A percentile compares a stretch with the other conserved stretches of the same genome.
These are phyloP conservation scores for Silene noctiflora DNA, from an alignment of 179 eudicot species.

Conservation along the genomic window DNA sequence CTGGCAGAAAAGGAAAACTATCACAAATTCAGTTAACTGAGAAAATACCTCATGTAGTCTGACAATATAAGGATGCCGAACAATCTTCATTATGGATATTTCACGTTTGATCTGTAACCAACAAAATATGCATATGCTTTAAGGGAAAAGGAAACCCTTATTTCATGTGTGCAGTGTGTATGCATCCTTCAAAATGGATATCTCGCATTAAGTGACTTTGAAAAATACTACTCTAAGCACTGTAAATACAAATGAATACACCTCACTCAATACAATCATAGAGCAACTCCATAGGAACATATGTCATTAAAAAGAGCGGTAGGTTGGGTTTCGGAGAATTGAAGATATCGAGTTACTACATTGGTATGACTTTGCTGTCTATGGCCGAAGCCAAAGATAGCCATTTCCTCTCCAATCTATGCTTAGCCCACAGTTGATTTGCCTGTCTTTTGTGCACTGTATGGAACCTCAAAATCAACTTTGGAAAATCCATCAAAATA, in stretches of 20 bases:
- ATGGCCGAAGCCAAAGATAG: too few relatives aligned
- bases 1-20: background rate
- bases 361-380: too few relatives aligned
- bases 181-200: background rate
- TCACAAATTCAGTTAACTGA: background rate
- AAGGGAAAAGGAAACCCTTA: background rate
- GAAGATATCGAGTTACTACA: too few relatives aligned
- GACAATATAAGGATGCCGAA: constrained; percentile 82
- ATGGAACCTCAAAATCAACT: too few relatives aligned
- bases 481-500: too few relatives aligned
- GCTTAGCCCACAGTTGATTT: too few relatives aligned
- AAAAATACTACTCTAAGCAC: background rate
- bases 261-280: background rate
- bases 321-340: too few relatives aligned
- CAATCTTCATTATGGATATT: constrained; percentile 95
- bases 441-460: too few relatives aligned
- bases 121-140: constrained; percentile 13
- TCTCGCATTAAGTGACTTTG: background rate
- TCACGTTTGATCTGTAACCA: constrained; percentile 81
- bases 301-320: too few relatives aligned
- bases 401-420: too few relatives aligned
- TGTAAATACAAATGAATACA: background rate
- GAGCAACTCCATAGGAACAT: too few relatives aligned
- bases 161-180: background rate
- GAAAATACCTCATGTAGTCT: constrained; percentile 67